phyloP scores from a whole-genome alignment of 768 basidiomycete genomes.

The Stropharia rugosoannulata region DNA sequence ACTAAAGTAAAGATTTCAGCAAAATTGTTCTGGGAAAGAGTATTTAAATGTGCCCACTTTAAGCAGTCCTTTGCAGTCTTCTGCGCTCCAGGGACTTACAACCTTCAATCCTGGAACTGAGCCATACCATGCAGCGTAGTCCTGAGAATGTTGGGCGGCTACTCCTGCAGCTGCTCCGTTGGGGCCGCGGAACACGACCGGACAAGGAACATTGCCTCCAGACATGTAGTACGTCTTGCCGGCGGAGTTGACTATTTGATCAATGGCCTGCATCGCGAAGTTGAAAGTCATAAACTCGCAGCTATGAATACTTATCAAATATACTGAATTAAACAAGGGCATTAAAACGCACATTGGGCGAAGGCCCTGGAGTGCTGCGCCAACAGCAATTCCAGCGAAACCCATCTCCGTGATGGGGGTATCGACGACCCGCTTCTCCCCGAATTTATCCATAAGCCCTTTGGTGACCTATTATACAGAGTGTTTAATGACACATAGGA shows the following conservation, averaged over 20 bases:
- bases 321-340: not conserved
- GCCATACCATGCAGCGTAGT: constrained; percentile 95
- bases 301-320: constrained; percentile 34
- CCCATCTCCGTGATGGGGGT: constrained; percentile 98
- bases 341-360: constrained; percentile 72
- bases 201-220: constrained; percentile 97
- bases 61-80: constrained; percentile 97
- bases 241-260: constrained; percentile 99
- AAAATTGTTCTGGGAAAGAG: not conserved
- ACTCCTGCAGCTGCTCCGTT: constrained; percentile 99
- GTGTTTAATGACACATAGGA: constrained; percentile 10
- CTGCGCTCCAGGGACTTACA: constrained; percentile 96
- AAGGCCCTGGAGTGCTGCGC: constrained; percentile 91
- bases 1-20: constrained; percentile 36
- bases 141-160: constrained; percentile 95
- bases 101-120: constrained; percentile 96
- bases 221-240: constrained; percentile 99
- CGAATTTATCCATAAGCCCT: constrained; percentile 98
- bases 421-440: constrained; percentile 97
- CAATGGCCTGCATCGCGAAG: constrained; percentile 99
- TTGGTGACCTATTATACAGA: constrained; percentile 77
- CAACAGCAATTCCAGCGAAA: constrained; percentile 95
- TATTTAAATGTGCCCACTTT: constrained; percentile 53
- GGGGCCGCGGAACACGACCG: constrained; percentile 98
- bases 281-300: constrained; percentile 99